Conservation (phyloP, 2,329 filamentous ascomycete species). For the Thielaviopsis cerberus region DNA sequence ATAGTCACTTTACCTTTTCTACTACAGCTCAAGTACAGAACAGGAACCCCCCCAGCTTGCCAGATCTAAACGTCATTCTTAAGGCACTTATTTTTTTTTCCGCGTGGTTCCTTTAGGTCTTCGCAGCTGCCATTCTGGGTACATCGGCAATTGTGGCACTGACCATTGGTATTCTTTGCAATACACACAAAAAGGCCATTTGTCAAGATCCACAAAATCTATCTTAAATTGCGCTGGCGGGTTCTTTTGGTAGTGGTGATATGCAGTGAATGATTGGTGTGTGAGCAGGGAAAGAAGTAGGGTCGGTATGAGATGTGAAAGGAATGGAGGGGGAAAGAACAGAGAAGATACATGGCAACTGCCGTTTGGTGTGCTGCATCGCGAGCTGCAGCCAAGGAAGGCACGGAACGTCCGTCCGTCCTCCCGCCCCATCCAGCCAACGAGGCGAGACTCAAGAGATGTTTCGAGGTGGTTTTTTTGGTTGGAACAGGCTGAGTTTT, state of each 20-base stretch:
- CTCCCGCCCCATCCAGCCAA: background rate
- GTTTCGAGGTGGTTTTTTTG: background rate
- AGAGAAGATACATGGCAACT: background rate
- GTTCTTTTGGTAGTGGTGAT: no score
- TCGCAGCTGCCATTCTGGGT: background rate
- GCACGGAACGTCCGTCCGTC: background rate
- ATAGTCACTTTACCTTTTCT: background rate
- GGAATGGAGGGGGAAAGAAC: no score
- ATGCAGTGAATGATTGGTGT: no score
- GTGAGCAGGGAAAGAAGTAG: background rate
- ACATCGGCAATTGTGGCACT: background rate
- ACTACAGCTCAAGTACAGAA: no score
- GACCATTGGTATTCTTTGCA: background rate
- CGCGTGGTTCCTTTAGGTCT: background rate
- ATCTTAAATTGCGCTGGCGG: no score
- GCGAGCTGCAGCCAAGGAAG: background rate
- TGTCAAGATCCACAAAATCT: no score
- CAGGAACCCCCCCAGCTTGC: background rate
- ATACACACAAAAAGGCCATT: background rate
- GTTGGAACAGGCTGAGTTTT: background rate
- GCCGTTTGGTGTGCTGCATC: background rate
- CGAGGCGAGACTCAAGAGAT: background rate
- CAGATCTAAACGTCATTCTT: background rate
- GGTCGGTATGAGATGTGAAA: no score
- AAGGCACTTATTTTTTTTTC: background rate